These are phyloP conservation scores for Zoysia matrella DNA, from an alignment of 202 grass and related monocot genomes.

Conservation along the genomic window DNA sequence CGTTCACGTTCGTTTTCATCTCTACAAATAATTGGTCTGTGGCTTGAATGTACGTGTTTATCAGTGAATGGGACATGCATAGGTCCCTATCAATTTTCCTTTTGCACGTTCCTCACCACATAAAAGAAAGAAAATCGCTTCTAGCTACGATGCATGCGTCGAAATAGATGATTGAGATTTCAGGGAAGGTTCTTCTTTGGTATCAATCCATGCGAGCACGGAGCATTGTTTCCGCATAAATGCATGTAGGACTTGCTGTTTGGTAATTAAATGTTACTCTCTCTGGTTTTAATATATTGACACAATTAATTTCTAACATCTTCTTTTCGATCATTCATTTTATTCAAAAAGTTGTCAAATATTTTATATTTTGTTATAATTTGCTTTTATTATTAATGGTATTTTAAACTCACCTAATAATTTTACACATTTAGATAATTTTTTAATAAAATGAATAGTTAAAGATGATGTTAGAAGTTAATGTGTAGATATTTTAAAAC, in stretches of 20 bases:
- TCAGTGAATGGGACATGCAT: constrained; percentile 13
- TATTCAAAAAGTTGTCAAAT: too few species aligned
- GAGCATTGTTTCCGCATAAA: neutral
- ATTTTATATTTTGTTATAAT: too few species aligned
- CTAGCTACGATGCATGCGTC: neutral
- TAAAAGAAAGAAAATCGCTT: neutral
- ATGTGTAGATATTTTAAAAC: too few species aligned
- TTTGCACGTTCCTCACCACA: neutral
- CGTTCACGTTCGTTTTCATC: too few species aligned
- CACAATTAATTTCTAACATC: too few species aligned
- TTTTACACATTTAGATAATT: too few species aligned
- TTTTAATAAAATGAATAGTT: too few species aligned
- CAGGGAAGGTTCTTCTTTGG: constrained; percentile 17
- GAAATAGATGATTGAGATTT: constrained; percentile 23
- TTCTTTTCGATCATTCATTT: too few species aligned
- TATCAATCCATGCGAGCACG: neutral
- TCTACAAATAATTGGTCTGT: neutral
- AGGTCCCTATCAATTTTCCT: neutral
- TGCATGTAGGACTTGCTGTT: neutral
- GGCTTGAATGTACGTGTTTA: neutral
- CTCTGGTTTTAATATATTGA: too few species aligned
- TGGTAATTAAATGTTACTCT: neutral
- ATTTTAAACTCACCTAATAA: too few species aligned
- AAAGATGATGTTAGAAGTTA: too few species aligned
- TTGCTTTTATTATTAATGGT: too few species aligned